Evolutionary conservation across 768 basidiomycete genomes (phyloP), one percentile per base, ranked within the genome.

Genomic region (Termitomyces sp.): DNA sequence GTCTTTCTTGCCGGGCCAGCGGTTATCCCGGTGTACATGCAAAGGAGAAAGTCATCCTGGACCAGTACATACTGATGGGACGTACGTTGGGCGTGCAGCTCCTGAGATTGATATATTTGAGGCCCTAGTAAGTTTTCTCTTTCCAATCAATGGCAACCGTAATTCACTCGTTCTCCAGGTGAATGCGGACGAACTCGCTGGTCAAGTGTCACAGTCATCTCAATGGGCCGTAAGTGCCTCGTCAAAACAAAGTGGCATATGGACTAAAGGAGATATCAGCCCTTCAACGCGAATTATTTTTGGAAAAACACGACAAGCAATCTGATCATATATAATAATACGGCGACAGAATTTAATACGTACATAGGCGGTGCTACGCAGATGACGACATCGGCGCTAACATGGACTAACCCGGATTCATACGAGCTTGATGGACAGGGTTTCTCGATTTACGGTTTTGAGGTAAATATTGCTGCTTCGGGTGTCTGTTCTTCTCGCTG

Each of bases 31-130:
- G 10, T 96, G 94, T 68, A 95, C 94, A 0, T 96, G 94, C 67
- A 63, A 74, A 0, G 84, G 85, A 23, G 92, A 94, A 64, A 77
- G 80, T 30, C 93, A 95, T 69, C 93, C 93, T 35, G 93, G 93
- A 2, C 93, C 93, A 3, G 76, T 79, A 42, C 83, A 86, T 52
- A 55, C 78, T 0, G 88, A 93, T 66, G 89, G 90, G 2, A 78
- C 83, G 0, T 93, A 83, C 68, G 85, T 89, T 2, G 94, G 93
- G 1, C 77, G 94, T 21, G 70, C 87, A 3, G 91, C 94, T 5
- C 94, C 94, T 1, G 93, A 96, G 69, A 94, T 95, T 50, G 94
- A 96, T 68, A 68, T 96, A 45, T 86, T 96, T 56, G 94, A 95
- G 72, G 92, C 93, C 7, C 85, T 89, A 71, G 83, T 69, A 58